phyloP scores from a whole-genome alignment of 768 basidiomycete species.

The Tremella mesenterica region DNA sequence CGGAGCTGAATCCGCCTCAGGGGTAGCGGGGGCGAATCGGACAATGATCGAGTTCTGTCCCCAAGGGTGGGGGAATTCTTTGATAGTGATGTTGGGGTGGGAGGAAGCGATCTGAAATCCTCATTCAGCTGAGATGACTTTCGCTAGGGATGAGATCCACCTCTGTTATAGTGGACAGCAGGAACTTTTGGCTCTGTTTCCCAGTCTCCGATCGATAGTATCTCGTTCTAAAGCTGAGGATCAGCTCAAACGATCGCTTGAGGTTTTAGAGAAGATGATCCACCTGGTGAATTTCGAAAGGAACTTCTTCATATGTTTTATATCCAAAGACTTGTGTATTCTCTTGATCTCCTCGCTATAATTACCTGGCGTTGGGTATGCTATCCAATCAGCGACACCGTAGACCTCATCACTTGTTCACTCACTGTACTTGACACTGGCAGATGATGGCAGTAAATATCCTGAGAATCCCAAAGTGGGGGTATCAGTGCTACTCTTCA shows the following conservation, averaged over 20 bases:
- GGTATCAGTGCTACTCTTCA: slow-evolving; percentile 60
- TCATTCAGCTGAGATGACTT: too few relatives aligned
- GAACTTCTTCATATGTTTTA: slow-evolving; percentile 33
- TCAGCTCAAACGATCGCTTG: neutral
- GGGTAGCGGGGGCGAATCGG: slow-evolving; percentile 47
- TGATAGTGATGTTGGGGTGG: slow-evolving; percentile 51
- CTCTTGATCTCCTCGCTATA: slow-evolving; percentile 35
- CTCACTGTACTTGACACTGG: slow-evolving; percentile 33
- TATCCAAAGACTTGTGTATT: slow-evolving; percentile 27
- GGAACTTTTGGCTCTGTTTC: slow-evolving; percentile 43
- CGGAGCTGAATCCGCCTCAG: slow-evolving; percentile 53
- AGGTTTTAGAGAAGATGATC: neutral
- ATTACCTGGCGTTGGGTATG: slow-evolving; percentile 40
- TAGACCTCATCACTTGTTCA: neutral
- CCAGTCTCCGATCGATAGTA: slow-evolving; percentile 47
- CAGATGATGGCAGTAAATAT: slow-evolving; percentile 28
- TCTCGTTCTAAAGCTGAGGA: slow-evolving; percentile 40
- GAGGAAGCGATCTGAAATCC: neutral
- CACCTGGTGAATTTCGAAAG: slow-evolving; percentile 33
- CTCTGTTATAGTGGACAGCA: slow-evolving; percentile 42
- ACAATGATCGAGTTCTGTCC: slow-evolving; percentile 59
- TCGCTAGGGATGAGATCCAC: too few relatives aligned
- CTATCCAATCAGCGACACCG: slow-evolving; percentile 51
- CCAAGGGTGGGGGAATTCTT: slow-evolving; percentile 50
- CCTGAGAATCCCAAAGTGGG: slow-evolving; percentile 44